Evolutionary conservation across 164 flowering plant genomes (phyloP).

Genomic region (Berberis vulgaris): DNA sequence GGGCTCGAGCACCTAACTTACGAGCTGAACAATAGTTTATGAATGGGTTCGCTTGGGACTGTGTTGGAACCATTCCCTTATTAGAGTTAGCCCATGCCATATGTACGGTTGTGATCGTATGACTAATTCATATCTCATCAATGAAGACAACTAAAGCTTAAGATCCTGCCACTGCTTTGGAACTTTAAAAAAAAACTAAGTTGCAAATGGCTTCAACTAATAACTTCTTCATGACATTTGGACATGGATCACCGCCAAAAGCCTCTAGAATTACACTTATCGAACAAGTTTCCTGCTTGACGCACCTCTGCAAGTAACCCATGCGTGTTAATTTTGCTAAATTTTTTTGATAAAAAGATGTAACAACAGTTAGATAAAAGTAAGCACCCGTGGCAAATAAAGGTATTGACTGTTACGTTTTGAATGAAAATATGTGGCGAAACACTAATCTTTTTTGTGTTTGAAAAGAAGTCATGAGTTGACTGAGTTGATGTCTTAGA

Average conservation of each 20-base stretch:
- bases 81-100: too few relatives aligned
- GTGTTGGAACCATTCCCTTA: too few relatives aligned
- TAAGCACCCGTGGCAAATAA: neutral
- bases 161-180: too few relatives aligned
- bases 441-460: too few relatives aligned
- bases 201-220: constrained; percentile 49
- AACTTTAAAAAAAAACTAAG: neutral
- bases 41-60: too few relatives aligned
- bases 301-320: constrained; percentile 34
- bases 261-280: constrained; percentile 28
- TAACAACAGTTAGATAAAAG: neutral
- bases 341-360: constrained; percentile 3
- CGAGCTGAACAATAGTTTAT: too few relatives aligned
- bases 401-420: neutral
- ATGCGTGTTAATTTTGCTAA: neutral
- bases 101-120: too few relatives aligned
- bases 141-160: too few relatives aligned
- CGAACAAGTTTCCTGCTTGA: constrained; percentile 33
- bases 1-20: too few relatives aligned
- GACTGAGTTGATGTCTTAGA: neutral
- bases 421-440: neutral
- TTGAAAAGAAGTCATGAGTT: neutral
- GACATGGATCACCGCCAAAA: constrained; percentile 45
- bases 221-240: constrained; percentile 33
- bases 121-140: too few relatives aligned